Evolutionary conservation across 2,329 filamentous ascomycete genomes (phyloP).

Genomic region (Whalleya microplaca): DNA sequence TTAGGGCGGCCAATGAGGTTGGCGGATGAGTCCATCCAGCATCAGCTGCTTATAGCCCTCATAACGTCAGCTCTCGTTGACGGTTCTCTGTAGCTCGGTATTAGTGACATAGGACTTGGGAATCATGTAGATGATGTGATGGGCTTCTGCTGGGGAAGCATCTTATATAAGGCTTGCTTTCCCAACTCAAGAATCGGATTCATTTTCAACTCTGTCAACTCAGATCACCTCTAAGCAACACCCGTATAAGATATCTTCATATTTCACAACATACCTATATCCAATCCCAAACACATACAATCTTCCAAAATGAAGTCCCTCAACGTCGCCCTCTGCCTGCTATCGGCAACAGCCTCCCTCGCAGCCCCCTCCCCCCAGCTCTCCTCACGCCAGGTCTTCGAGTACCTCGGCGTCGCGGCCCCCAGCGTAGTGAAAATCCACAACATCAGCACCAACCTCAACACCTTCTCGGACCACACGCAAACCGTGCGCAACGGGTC

Average conservation of each 20-base stretch:
- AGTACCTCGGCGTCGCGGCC: conserved; percentile 23
- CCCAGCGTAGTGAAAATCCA: conserved; percentile 33
- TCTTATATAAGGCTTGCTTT: no score
- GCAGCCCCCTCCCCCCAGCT: conserved; percentile 25
- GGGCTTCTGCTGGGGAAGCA: no score
- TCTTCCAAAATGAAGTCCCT: conserved; percentile 32
- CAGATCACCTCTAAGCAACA: no score
- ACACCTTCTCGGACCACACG: background rate
- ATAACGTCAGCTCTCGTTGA: background rate
- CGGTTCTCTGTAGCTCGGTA: no score
- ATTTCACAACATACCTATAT: background rate
- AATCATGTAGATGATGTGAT: no score
- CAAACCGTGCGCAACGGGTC: conserved; percentile 20
- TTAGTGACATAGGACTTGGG: no score
- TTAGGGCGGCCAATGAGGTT: conserved; percentile 4
- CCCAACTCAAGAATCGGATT: no score
- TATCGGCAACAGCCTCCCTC: conserved; percentile 29
- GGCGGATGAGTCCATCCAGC: background rate
- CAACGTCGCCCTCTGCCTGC: conserved; percentile 24
- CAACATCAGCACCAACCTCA: conserved; percentile 26
- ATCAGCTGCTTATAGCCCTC: background rate
- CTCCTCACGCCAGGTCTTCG: conserved; percentile 5
- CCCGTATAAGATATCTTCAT: background rate
- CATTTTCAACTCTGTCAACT: no score
- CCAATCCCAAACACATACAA: background rate